A percentile compares a stretch with the other conserved stretches of the same genome.
phyloP scores from a whole-genome alignment of 2,329 filamentous ascomycete genomes.

The Botrytis fabae region DNA sequence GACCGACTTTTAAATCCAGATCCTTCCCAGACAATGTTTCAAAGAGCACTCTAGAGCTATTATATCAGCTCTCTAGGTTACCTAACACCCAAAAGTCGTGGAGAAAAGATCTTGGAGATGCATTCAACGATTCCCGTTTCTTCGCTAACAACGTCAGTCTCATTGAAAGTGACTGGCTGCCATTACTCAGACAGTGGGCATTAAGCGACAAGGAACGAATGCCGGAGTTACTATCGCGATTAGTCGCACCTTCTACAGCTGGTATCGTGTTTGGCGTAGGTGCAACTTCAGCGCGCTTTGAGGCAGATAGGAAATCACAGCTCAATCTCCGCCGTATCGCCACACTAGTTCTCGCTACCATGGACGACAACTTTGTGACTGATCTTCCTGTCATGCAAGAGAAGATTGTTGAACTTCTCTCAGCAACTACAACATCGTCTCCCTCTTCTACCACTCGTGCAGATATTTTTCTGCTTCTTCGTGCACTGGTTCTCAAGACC shows the following conservation, averaged over 20 bases:
- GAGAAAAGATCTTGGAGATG: slow-evolving; percentile 90
- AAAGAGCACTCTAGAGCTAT: slow-evolving; percentile 66
- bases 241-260: slow-evolving; percentile 84
- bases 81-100: slow-evolving; percentile 82
- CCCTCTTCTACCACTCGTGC: slow-evolving; percentile 87
- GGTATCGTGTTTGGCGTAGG: slow-evolving; percentile 99
- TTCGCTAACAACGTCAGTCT: slow-evolving; percentile 69
- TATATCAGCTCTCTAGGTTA: slow-evolving; percentile 75
- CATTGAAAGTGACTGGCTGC: slow-evolving; percentile 75
- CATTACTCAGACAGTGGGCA: slow-evolving; percentile 80
- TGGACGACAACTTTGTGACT: slow-evolving; percentile 75
- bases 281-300: slow-evolving; percentile 87
- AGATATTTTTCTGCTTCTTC: slow-evolving; percentile 85
- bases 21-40: slow-evolving; percentile 84
- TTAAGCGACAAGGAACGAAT: slow-evolving; percentile 86
- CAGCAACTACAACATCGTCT: slow-evolving; percentile 82
- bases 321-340: slow-evolving; percentile 83
- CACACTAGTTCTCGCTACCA: slow-evolving; percentile 73
- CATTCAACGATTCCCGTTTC: slow-evolving; percentile 86
- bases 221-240: slow-evolving; percentile 73
- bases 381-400: slow-evolving; percentile 74
- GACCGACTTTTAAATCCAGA: slow-evolving; percentile 79
- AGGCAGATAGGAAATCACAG: slow-evolving; percentile 91
- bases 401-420: slow-evolving; percentile 82
- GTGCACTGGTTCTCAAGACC: slow-evolving; percentile 77